These are phyloP conservation scores for Physaria fendleri DNA, from an alignment of 345 rosid genomes.

Conservation along the genomic window DNA sequence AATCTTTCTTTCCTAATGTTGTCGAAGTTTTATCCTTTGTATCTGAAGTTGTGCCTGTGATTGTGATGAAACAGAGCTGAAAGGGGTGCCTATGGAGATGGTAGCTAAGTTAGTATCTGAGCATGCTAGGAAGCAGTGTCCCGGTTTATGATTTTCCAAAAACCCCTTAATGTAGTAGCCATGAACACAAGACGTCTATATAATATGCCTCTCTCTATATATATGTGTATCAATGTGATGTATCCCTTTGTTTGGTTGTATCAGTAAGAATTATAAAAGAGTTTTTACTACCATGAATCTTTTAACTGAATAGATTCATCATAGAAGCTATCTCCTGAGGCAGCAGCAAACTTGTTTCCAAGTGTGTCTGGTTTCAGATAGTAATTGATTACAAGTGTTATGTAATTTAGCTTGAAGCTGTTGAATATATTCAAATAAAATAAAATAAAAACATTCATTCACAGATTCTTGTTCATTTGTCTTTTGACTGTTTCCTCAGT, in stretches of 20 bases:
- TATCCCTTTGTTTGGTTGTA: constrained; percentile 25
- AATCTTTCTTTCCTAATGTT: background rate
- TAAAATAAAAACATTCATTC: too few species aligned
- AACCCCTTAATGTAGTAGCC: constrained; percentile 11
- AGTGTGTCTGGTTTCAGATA: too few species aligned
- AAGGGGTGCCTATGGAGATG: constrained; percentile 66
- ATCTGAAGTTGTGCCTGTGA: background rate
- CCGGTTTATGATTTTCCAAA: constrained; percentile 46
- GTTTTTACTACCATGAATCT: too few species aligned
- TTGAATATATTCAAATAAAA: too few species aligned
- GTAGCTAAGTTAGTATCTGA: constrained; percentile 69
- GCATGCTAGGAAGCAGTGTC: constrained; percentile 83
- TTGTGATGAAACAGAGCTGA: constrained; percentile 51
- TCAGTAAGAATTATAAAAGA: constrained; percentile 14
- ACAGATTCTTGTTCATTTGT: too few species aligned
- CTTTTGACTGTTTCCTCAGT: too few species aligned
- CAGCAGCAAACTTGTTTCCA: too few species aligned
- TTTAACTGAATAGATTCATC: too few species aligned
- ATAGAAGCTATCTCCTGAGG: too few species aligned
- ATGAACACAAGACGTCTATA: background rate
- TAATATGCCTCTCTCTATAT: background rate
- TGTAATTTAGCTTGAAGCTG: too few species aligned
- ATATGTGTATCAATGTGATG: constrained; percentile 27
- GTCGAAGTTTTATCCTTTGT: too few species aligned
- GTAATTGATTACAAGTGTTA: background rate